Base-by-base conservation (phyloP, 2,329 filamentous ascomycete species). In the Trichoderma hamatum region DNA sequence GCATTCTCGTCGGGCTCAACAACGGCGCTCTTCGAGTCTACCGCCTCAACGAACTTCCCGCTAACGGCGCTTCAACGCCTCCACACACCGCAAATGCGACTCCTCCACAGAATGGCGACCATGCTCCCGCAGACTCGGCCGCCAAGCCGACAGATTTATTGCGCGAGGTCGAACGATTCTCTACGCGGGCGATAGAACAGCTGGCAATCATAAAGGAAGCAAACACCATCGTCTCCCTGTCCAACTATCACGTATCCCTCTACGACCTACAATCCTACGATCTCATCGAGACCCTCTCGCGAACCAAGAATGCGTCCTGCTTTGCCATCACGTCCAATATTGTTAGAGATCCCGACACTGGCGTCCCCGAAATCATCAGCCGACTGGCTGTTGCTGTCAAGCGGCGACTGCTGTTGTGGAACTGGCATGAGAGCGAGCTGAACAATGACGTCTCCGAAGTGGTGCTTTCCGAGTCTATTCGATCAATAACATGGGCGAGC, bases 241-340 rank as follows among this genome's bases (percentile, higher is more conserved):
- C 94, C 72, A 96, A 96, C 80, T 93, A 91, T 74, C 88, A 94
- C 80, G 88, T 99, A 72, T 96, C 92, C 26, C 89, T 98, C 39
- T 90, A 99, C 81, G 94, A 99, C 78, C 85, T 97, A 26, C 89
- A 95, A 72, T 92, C 89, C 34, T 97, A 96, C 80, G 86, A 91
- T 72, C 85, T 94, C 69, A 88, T 95, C 76, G 92, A 97, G 79
- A 91, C 86, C 1, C 84, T 99, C 54, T 82, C 88, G 63, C 90
- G 91, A 77, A 97, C 94, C 14, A 96, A 92, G 81, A 96, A 96
- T 73, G 95, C 96, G 16, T 90, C 90, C 2, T 90, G 90, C 54
- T 98, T 99, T 79, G 94, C 95, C 1, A 93, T 97, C 54, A 97
- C 94, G 2, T 97, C 93, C 72, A 97, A 98, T 79, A 96, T 98